phyloP scores from a whole-genome alignment of 805 yeast genomes.

The Starmerella roubikii region DNA sequence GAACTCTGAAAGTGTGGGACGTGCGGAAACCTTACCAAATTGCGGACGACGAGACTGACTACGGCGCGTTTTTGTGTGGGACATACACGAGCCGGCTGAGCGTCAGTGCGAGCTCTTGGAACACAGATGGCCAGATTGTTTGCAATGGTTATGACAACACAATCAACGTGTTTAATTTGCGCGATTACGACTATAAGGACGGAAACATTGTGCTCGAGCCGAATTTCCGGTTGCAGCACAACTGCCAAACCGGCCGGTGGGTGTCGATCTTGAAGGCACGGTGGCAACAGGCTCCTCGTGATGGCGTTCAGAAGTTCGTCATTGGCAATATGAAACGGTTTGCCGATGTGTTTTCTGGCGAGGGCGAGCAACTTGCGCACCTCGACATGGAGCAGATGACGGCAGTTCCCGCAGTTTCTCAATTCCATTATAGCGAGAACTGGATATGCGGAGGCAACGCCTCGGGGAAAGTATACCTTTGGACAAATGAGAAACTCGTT shows the following conservation, averaged over 20 bases:
- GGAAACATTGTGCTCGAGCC: conserved; percentile 35
- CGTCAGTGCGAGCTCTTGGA: conserved; percentile 78
- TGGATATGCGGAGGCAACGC: conserved; percentile 94
- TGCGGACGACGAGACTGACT: conserved; percentile 13
- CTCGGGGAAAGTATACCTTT: conserved; percentile 73
- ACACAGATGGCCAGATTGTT: conserved; percentile 49
- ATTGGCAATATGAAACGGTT: conserved; percentile 89
- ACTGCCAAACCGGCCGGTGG: conserved; percentile 97
- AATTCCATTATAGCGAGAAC: conserved; percentile 72
- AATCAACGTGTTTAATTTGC: conserved; percentile 52
- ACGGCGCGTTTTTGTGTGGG: conserved; percentile 32
- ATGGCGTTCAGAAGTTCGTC: conserved; percentile 66
- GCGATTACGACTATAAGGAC: conserved; percentile 20
- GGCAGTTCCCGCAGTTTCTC: conserved; percentile 84
- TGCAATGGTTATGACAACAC: conserved; percentile 91
- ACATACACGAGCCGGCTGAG: conserved; percentile 63
- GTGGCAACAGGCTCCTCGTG: conserved; percentile 68
- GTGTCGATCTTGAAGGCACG: conserved; percentile 77
- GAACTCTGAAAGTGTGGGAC: conserved; percentile 81
- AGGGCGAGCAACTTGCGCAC: conserved; percentile 70
- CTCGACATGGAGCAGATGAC: conserved; percentile 50
- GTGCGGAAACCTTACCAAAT: conserved; percentile 32
- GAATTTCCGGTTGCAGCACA: conserved; percentile 54
- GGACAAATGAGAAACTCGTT: conserved; percentile 1
- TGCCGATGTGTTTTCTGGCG: conserved; percentile 65